Conservation (phyloP, 495 filamentous ascomycete genomes). For the Neurospora tetraspora region DNA sequence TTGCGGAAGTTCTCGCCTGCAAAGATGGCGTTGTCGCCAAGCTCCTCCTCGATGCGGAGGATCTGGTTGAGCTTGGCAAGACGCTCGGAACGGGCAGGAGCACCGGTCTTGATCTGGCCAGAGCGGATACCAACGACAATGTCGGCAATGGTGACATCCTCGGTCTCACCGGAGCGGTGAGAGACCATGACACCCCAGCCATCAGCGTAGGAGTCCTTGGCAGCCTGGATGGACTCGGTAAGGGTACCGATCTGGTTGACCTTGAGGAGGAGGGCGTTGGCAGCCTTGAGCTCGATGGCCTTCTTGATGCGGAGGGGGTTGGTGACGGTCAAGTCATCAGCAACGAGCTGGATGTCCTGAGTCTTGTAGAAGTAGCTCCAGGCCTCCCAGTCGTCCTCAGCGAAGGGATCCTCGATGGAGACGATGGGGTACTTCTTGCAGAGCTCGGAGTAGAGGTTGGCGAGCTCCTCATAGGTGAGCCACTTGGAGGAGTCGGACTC, state of each 20-base stretch:
- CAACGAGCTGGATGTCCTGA: conserved; percentile 96
- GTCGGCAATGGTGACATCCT: conserved; percentile 98
- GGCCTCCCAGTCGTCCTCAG: conserved; percentile 81
- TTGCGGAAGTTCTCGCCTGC: conserved; percentile 86
- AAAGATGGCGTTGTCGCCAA: conserved; percentile 82
- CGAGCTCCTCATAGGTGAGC: conserved; percentile 97
- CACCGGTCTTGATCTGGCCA: conserved; percentile 99
- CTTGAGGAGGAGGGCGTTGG: conserved; percentile 96
- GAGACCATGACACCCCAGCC: conserved; percentile 99
- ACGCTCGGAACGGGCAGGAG: conserved; percentile 90
- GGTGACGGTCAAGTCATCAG: conserved; percentile 86
- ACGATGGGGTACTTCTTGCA: conserved; percentile 96
- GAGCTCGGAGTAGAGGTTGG: conserved; percentile 82
- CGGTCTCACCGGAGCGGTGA: conserved; percentile 97
- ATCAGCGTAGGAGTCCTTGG: conserved; percentile 95
- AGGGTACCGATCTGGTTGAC: conserved; percentile 99
- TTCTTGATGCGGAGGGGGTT: conserved; percentile 99
- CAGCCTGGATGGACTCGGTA: conserved; percentile 97
- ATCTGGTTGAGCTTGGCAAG: conserved; percentile 99
- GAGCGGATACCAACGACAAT: conserved; percentile 92
- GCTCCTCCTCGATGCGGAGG: conserved; percentile 98
- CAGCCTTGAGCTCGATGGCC: conserved; percentile 96
- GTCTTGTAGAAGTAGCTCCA: conserved; percentile 99
- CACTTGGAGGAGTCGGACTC: conserved; percentile 88
- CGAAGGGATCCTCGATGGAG: conserved; percentile 61